These are phyloP conservation scores for Candida fluviatilis DNA, from an alignment of 805 yeast genomes.

Conservation along the genomic window DNA sequence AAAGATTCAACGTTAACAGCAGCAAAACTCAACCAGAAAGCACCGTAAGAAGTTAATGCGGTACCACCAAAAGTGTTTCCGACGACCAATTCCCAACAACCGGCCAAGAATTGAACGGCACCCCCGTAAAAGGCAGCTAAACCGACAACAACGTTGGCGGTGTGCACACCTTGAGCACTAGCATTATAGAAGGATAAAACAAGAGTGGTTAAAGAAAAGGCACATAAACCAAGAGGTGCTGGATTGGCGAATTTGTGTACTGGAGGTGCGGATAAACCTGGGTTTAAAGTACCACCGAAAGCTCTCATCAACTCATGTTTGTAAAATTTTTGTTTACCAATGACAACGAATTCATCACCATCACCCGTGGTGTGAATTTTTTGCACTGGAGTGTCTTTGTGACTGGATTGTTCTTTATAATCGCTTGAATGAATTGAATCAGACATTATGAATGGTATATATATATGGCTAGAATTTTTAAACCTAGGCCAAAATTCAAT, in stretches of 20 bases:
- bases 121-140: conserved; percentile 66
- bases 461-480: no score
- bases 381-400: conserved; percentile 9
- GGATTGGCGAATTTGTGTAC: conserved; percentile 62
- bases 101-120: conserved; percentile 55
- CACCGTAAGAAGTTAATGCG: conserved; percentile 54
- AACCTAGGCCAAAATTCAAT: no score
- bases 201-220: conserved; percentile 63
- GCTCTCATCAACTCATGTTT: conserved; percentile 39
- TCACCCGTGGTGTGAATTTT: conserved; percentile 32
- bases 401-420: conserved; percentile 13
- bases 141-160: conserved; percentile 55
- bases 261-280: conserved; percentile 39
- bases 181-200: conserved; percentile 56
- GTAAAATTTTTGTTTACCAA: conserved; percentile 32
- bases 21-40: conserved; percentile 33
- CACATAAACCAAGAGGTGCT: conserved; percentile 62
- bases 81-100: conserved; percentile 62
- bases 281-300: conserved; percentile 36
- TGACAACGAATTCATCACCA: conserved; percentile 28
- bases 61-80: conserved; percentile 70
- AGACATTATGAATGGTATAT: conserved; percentile 3
- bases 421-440: conserved; percentile 13
- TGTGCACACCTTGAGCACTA: conserved; percentile 49
- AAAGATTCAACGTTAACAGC: conserved; percentile 27